Conservation (phyloP, 2,329 filamentous ascomycete genomes). For the Pezicula carpinea region DNA sequence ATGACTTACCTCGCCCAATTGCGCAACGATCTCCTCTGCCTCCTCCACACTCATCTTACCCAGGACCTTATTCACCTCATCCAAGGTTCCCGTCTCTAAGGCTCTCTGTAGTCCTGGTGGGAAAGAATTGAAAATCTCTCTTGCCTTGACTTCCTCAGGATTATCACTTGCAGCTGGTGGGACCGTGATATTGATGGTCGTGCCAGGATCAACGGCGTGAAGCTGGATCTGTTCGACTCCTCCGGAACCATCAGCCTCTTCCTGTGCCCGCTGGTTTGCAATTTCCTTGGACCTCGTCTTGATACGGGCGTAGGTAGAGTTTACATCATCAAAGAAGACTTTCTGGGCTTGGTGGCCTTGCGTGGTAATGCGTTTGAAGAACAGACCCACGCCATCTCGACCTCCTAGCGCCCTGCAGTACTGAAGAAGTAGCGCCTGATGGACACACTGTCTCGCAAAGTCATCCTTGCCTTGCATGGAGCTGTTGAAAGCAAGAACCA, state of each 20-base stretch:
- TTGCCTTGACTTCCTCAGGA: conserved; percentile 55
- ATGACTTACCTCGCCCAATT: conserved; percentile 62
- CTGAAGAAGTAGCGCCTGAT: conserved; percentile 87
- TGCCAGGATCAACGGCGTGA: conserved; percentile 90
- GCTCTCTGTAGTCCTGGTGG: conserved; percentile 75
- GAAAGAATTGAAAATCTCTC: conserved; percentile 80
- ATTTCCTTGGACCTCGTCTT: conserved; percentile 57
- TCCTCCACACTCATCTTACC: conserved; percentile 86
- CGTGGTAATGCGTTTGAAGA: conserved; percentile 95
- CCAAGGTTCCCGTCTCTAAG: conserved; percentile 81
- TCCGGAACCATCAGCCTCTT: conserved; percentile 48
- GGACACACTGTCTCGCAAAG: conserved; percentile 81
- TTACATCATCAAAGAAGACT: conserved; percentile 89
- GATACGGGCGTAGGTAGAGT: conserved; percentile 81
- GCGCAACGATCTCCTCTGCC: conserved; percentile 77
- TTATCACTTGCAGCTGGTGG: conserved; percentile 66
- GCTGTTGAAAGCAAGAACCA: conserved; percentile 88
- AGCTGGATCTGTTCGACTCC: conserved; percentile 96
- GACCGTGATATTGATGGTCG: conserved; percentile 82
- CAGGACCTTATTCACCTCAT: conserved; percentile 82
- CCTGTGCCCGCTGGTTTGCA: conserved; percentile 42
- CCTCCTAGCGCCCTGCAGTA: conserved; percentile 84
- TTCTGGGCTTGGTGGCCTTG: conserved; percentile 84
- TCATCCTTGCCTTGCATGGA: conserved; percentile 73
- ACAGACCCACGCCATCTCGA: conserved; percentile 80